Evolutionary conservation across 2,329 filamentous ascomycete genomes (phyloP).

Genomic region (Volutella citrinella): DNA sequence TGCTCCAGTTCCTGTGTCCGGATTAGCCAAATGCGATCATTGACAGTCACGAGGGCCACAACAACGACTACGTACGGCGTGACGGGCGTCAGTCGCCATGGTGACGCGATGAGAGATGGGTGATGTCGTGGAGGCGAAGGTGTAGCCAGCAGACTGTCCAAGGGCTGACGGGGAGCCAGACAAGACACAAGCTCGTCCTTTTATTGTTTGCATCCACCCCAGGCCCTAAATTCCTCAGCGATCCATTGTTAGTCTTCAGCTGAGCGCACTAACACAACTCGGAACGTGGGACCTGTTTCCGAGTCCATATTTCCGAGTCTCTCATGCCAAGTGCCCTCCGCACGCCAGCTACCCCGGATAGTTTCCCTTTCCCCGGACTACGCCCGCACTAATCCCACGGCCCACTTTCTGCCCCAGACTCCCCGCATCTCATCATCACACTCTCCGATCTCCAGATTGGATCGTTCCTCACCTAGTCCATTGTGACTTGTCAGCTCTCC

Average conservation of each 20-base stretch:
- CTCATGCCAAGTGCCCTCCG: neutral
- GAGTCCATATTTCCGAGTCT: neutral
- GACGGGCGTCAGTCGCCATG: conserved; percentile 2
- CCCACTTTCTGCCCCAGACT: conserved; percentile 7
- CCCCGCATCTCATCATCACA: neutral
- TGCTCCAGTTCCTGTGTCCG: no score
- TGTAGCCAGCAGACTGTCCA: no score
- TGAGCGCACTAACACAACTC: no score
- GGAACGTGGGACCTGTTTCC: no score
- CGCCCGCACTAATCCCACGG: neutral
- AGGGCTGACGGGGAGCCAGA: neutral
- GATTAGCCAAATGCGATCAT: no score
- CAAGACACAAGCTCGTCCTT: neutral
- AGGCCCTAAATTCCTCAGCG: no score
- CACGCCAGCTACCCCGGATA: neutral
- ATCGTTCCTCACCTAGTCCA: no score
- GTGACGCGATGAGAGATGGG: neutral
- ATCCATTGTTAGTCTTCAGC: no score
- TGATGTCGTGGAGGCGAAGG: neutral
- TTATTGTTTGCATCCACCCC: no score
- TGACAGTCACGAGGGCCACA: no score
- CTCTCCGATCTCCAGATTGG: no score
- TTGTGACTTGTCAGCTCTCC: neutral
- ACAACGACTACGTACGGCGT: neutral
- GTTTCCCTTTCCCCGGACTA: neutral